Base-by-base conservation (phyloP, 2,329 filamentous ascomycete genomes). In the Nigrospora oryzae region DNA sequence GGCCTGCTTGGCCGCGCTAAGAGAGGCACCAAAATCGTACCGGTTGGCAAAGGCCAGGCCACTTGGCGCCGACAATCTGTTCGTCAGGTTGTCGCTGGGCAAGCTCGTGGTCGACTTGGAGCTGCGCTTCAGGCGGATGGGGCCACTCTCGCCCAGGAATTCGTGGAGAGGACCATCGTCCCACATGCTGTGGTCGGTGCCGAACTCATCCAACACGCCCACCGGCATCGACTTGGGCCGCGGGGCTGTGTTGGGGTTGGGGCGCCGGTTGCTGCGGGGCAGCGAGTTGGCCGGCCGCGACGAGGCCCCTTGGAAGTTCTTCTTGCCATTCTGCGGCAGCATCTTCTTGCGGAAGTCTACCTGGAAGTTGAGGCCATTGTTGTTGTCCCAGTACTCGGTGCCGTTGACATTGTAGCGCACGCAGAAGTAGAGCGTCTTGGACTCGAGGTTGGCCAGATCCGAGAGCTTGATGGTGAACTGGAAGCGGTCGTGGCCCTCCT, bases 311-410 rank as follows among this genome's bases (percentile, higher is more conserved):
- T 74, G 68, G 28, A 69, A 63, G 45, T 68, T 68, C 48, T 70
- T 71, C 69, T 80, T 81, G 52, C 75, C 74, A 42, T 74, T 79
- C 56, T 75, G 74, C 15, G 77, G 70, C 49, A 86, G 76, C 53
- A 77, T 66, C 68, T 87, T 89, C 74, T 90, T 94, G 52, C 75
- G 74, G 69, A 98, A 98, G 63, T 95, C 89, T 44, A 97, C 79
- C 63, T 96, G 90, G 68, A 93, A 98, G 68, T 98, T 97, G 65
- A 81, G 78, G 30, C 73, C 71, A 54, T 73, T 72, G 63, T 98
- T 98, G 74, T 91, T 98, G 67, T 98, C 93, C 93, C 93, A 98
- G 64, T 81, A 87, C 56, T 97, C 91, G 50, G 84, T 76, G 15
- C 89, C 88, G 50, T 83, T 83, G 47, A 95, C 89, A 35, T 71